Percentiles rank a stretch among this genome's conserved stretches.
phyloP scores from a whole-genome alignment of 257 asterid species.

The Paulownia fortunei region DNA sequence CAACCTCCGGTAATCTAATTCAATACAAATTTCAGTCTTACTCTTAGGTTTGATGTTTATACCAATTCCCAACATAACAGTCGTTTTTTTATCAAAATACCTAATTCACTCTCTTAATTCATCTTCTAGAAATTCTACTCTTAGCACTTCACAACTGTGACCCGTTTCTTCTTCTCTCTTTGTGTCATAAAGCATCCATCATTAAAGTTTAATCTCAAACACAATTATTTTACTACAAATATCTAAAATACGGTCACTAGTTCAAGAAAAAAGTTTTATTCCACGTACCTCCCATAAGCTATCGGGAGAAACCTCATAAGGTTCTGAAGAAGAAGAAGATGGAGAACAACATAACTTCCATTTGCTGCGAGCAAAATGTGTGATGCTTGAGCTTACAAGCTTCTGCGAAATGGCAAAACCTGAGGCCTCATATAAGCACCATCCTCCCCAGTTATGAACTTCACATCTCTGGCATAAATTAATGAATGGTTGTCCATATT shows the following conservation, averaged over 20 bases:
- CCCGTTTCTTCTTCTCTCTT: neutral
- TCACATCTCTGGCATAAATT: slow-evolving; percentile 61
- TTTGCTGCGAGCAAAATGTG: slow-evolving; percentile 42
- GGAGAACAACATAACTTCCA: slow-evolving; percentile 64
- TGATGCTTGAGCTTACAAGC: slow-evolving; percentile 39
- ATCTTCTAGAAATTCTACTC: neutral
- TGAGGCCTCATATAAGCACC: slow-evolving; percentile 44
- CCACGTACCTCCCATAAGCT: slow-evolving; percentile 90
- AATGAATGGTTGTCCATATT: slow-evolving; percentile 15
- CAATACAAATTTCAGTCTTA: neutral
- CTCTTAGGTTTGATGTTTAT: neutral
- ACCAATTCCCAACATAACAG: neutral
- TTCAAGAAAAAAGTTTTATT: slow-evolving; percentile 22
- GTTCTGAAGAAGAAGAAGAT: slow-evolving; percentile 45
- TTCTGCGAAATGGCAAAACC: slow-evolving; percentile 35
- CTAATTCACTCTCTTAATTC: neutral
- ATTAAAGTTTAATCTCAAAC: neutral
- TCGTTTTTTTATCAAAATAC: neutral
- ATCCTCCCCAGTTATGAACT: slow-evolving; percentile 50
- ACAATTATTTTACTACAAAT: slow-evolving; percentile 14
- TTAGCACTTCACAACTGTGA: neutral
- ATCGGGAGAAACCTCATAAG: slow-evolving; percentile 62
- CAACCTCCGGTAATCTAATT: neutral
- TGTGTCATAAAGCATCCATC: slow-evolving; percentile 1
- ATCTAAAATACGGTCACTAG: neutral